Percentiles rank a stretch among this genome's conserved stretches.
These are phyloP conservation scores for Irpex sp. DNA, from an alignment of 1,284 basidiomycete species.

Conservation along the genomic window DNA sequence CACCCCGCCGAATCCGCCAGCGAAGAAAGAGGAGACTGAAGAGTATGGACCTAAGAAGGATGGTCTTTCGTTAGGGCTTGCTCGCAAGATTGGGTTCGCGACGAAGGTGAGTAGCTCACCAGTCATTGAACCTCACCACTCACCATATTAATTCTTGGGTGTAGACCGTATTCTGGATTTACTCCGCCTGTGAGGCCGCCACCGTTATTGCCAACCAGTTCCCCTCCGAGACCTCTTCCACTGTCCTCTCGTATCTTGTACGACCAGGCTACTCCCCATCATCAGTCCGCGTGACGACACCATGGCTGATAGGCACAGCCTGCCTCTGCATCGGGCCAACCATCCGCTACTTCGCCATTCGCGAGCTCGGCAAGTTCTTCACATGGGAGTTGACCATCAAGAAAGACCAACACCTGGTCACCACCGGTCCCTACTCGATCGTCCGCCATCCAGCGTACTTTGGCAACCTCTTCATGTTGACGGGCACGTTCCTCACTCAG, in stretches of 20 bases:
- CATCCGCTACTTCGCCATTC: background rate
- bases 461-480: background rate
- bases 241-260: background rate
- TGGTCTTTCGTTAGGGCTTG: background rate
- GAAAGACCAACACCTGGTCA: slow-evolving; percentile 2
- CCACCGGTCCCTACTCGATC: slow-evolving; percentile 2
- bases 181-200: slow-evolving; percentile 1
- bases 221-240: background rate
- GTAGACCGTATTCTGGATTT: background rate
- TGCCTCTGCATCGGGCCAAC: background rate
- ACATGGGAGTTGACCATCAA: slow-evolving; percentile 6
- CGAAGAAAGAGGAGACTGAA: background rate
- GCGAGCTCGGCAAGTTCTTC: slow-evolving; percentile 6
- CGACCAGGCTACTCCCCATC: background rate
- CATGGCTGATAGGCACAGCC: background rate
- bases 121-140: background rate
- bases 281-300: background rate
- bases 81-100: background rate
- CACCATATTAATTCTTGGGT: background rate
- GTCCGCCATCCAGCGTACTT: slow-evolving; percentile 7
- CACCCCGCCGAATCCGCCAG: slow-evolving; percentile 1
- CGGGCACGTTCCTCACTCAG: background rate
- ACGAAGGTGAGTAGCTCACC: background rate
- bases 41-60: slow-evolving; percentile 1
- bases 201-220: background rate